phyloP scores from a whole-genome alignment of 805 yeast species.

The Lachancea cidri region DNA sequence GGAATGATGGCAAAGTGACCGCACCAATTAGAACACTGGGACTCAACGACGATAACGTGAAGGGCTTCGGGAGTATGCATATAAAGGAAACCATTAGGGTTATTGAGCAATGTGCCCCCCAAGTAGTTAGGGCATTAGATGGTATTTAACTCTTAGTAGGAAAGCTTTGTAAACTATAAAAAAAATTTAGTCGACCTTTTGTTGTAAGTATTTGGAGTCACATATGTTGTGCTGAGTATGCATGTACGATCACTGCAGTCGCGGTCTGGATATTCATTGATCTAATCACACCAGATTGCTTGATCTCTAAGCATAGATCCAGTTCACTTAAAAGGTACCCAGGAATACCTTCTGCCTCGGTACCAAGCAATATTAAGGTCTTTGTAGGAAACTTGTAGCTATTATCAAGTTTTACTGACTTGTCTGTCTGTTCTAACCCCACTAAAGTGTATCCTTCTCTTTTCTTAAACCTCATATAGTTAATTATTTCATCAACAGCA shows the following conservation, averaged over 20 bases:
- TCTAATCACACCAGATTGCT: conserved; percentile 86
- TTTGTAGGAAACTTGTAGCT: conserved; percentile 71
- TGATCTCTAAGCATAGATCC: conserved; percentile 84
- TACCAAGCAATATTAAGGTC: conserved; percentile 74
- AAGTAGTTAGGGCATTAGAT: conserved; percentile 57
- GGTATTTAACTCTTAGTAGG: conserved; percentile 3
- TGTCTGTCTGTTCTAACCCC: conserved; percentile 91
- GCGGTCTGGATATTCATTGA: conserved; percentile 98
- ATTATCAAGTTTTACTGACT: conserved; percentile 64
- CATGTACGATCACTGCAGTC: conserved; percentile 89
- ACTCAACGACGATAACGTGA: conserved; percentile 44
- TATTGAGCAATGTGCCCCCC: conserved; percentile 55
- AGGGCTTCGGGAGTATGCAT: conserved; percentile 47
- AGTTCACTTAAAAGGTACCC: conserved; percentile 76
- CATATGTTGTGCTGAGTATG: conserved; percentile 53
- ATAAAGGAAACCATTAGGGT: conserved; percentile 52
- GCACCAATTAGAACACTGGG: conserved; percentile 72
- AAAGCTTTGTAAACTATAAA: neutral
- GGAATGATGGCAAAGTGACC: conserved; percentile 58
- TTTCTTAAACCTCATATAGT: conserved; percentile 53
- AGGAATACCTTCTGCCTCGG: conserved; percentile 87
- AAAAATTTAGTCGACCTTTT: neutral
- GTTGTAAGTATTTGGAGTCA: conserved; percentile 7
- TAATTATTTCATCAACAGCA: conserved; percentile 44
- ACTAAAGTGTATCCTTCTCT: conserved; percentile 82